These are phyloP conservation scores for Phialophora expanda DNA, from an alignment of 2,329 filamentous ascomycete species.

Conservation along the genomic window DNA sequence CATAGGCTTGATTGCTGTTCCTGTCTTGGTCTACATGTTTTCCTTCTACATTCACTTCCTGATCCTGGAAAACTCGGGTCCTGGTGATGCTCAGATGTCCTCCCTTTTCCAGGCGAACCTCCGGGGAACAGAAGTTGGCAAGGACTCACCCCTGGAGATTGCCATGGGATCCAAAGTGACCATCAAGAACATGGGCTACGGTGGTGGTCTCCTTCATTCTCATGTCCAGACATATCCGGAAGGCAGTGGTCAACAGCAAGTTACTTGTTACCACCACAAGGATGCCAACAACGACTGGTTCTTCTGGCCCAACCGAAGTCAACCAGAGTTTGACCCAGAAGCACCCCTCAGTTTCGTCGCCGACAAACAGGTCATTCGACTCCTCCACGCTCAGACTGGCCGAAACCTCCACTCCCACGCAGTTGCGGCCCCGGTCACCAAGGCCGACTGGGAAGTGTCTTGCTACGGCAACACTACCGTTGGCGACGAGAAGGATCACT, in stretches of 20 bases:
- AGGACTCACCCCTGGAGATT: slow-evolving; percentile 90
- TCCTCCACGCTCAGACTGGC: slow-evolving; percentile 93
- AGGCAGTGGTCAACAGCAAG: slow-evolving; percentile 76
- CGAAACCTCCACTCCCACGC: slow-evolving; percentile 96
- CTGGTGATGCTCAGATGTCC: slow-evolving; percentile 99
- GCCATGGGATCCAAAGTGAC: slow-evolving; percentile 88
- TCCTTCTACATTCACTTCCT: slow-evolving; percentile 95
- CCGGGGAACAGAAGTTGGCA: slow-evolving; percentile 88
- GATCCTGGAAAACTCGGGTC: slow-evolving; percentile 89
- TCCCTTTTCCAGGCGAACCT: slow-evolving; percentile 98
- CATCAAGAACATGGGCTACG: slow-evolving; percentile 99
- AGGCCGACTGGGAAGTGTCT: slow-evolving; percentile 90
- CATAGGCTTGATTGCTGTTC: slow-evolving; percentile 84
- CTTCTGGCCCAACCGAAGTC: slow-evolving; percentile 88
- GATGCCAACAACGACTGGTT: slow-evolving; percentile 99
- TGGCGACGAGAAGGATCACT: slow-evolving; percentile 97
- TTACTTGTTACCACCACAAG: slow-evolving; percentile 99
- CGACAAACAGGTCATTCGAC: slow-evolving; percentile 77
- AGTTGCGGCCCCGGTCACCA: slow-evolving; percentile 85
- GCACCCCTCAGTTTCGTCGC: slow-evolving; percentile 75
- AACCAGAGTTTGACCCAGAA: slow-evolving; percentile 73
- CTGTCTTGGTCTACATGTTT: slow-evolving; percentile 89
- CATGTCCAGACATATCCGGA: slow-evolving; percentile 40
- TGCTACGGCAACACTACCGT: slow-evolving; percentile 94
- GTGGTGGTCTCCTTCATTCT: slow-evolving; percentile 73